Base-by-base conservation (phyloP, 345 rosid species). In the Bruguiera sexangula region DNA sequence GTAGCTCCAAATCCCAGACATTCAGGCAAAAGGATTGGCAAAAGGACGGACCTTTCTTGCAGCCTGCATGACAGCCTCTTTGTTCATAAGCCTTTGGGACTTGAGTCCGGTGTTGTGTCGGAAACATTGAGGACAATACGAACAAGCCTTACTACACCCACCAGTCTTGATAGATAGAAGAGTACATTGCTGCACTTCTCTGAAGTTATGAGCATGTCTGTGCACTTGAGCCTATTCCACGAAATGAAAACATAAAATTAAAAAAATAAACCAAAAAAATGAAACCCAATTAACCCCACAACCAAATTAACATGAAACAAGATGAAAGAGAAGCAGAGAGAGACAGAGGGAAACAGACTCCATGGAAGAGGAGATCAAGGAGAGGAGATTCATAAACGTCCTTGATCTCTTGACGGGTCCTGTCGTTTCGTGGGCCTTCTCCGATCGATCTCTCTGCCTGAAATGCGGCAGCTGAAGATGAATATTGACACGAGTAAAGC, bases 171-270 rank as follows among this genome's bases (percentile, higher is more conserved):
- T 89, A 24, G 97, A 95, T 60, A 92, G 96, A 22, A 95, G 91
- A 59, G 99, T 95, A 77, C 99, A 95, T 76, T 95, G 99, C 83
- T 95, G 99, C 71, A 95, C 99, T 79, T 95, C 98, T 84, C 99
- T 83, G 69, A 95, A 95, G 76, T 92, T 92, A 70, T 95, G 99
- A 75, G 89, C 92, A 78, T 90, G 84, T 66, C 99, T 88, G 72
- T 95, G 99, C 70, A 95, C 96, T 82, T 92, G 96, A 75, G 98
- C 99, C 99, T 95, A 27, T 56, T 21, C 8, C 9, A 15, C 10
- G 6, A 56, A 24, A n/a, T 19, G 57, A 53, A 53, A 53, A 53
- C 10, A 13, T 0, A 3, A 20, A 53, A 54, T 24, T 24, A 26
- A 55, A 22, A 43, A 3, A 0, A 13, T 1, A 10, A 39, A 10